Evolutionary conservation across 1,284 basidiomycete genomes (phyloP), one percentile per base, ranked within the genome.

Genomic region (Meira nashicola): DNA sequence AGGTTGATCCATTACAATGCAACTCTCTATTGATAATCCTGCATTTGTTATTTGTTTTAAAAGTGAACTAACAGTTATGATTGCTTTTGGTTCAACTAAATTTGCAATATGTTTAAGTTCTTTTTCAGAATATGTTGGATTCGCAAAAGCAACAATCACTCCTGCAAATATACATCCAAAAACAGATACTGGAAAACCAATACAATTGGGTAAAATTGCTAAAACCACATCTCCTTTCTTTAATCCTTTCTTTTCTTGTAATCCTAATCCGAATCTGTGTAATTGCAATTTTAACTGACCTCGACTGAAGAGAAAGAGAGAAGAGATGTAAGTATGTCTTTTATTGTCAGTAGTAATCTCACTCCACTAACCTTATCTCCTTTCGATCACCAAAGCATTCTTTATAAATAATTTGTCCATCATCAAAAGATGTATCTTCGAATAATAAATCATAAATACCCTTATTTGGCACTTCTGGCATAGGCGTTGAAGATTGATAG

Each of bases 101-200:
- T 39, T 53, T 47, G 56, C 63, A n/a, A 63, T 57, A 28, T 67
- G 67, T 33, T 44, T 53, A 46, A 69, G 58, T 48, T 69, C 67
- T 9, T 54, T 52, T 38, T 54, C 51, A 4, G 54, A 39, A 25
- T 67, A 69, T 39, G 61, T 60, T 1, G 65, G 65, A 51, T 67
- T 69, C 44, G 63, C 61, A 25, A 69, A 62, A 2, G 67, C 62
- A 10, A 60, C 61, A 14, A 57, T 55, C 12, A 70, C 57, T 3
- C 67, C 67, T 2, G 48, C 67, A 49, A 65, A 67, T 17, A 63
- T 58, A 10, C 60, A 57, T 8, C 58, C 67, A 41, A 70, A 52
- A 14, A 65, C 44, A 9, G 52, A 49, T 40, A 70, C 53, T 14
- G 59, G 56, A 53, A 66, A 68, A 38, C 67, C 65, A 51, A 70